Evolutionary conservation across 1,284 basidiomycete species (phyloP).

Genomic region (Cryptococcus floricola): DNA sequence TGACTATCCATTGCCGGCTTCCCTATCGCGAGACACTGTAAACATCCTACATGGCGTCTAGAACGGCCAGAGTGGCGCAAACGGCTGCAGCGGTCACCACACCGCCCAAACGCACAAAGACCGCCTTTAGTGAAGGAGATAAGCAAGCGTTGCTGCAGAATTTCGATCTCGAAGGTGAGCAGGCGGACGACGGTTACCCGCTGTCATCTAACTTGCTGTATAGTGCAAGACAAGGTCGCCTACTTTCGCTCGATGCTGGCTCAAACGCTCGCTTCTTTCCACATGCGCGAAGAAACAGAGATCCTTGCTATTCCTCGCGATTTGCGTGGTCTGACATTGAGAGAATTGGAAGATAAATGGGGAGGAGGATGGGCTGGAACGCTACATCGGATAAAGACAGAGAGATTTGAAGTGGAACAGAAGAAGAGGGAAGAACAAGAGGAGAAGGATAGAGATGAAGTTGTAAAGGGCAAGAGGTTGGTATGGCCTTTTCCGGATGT

Average conservation of each 20-base stretch:
- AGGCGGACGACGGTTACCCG: background rate
- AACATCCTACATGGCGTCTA: conserved; percentile 8
- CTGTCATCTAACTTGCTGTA: background rate
- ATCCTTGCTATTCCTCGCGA: conserved; percentile 45
- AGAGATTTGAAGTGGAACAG: conserved; percentile 28
- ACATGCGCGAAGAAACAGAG: conserved; percentile 43
- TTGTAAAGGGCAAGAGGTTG: conserved; percentile 34
- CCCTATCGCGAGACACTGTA: background rate
- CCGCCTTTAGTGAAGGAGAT: conserved; percentile 19
- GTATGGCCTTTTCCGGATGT: conserved; percentile 5
- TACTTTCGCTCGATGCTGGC: conserved; percentile 32
- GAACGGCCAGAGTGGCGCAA: conserved; percentile 4
- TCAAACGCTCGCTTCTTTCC: conserved; percentile 36
- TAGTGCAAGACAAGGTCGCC: conserved; percentile 36
- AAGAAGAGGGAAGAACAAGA: conserved; percentile 25
- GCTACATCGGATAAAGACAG: conserved; percentile 32
- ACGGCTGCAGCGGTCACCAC: conserved; percentile 10
- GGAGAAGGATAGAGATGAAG: conserved; percentile 27
- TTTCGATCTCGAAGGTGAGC: conserved; percentile 49
- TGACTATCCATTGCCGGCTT: no score
- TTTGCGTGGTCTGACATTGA: conserved; percentile 40
- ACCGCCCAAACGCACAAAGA: conserved; percentile 8
- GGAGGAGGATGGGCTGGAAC: conserved; percentile 43
- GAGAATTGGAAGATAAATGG: conserved; percentile 44
- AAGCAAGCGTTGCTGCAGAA: conserved; percentile 46